Evolutionary conservation across 2,329 filamentous ascomycete genomes (phyloP).

Genomic region (Aspergillus oerlinghausenensis): DNA sequence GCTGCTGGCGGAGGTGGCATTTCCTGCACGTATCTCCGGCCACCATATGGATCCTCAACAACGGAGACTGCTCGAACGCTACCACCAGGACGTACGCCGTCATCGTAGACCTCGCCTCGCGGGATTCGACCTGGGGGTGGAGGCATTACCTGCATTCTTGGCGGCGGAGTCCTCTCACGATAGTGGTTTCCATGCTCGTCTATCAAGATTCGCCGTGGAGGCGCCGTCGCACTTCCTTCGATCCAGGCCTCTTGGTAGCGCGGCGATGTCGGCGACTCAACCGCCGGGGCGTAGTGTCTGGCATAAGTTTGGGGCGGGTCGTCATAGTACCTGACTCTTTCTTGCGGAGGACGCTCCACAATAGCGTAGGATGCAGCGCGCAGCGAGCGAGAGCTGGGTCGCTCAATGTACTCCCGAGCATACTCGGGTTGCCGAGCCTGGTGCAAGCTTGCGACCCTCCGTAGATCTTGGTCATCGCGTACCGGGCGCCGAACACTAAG

Average conservation of each 20-base stretch:
- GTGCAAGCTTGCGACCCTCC: conserved; percentile 45
- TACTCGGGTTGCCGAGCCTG: conserved; percentile 41
- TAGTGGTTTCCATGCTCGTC: conserved; percentile 83
- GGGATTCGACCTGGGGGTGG: conserved; percentile 29
- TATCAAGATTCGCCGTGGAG: conserved; percentile 66
- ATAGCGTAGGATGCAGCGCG: conserved; percentile 39
- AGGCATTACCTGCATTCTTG: conserved; percentile 30
- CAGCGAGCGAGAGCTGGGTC: conserved; percentile 32
- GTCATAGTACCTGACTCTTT: conserved; percentile 37
- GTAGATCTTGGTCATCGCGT: conserved; percentile 43
- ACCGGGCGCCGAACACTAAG: conserved; percentile 32
- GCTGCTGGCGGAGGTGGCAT: conserved; percentile 40
- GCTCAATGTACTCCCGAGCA: conserved; percentile 42
- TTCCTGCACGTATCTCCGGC: conserved; percentile 40
- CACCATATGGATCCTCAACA: conserved; percentile 38
- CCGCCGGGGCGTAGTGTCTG: conserved; percentile 31
- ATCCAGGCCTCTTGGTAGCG: conserved; percentile 39
- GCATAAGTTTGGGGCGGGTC: conserved; percentile 30
- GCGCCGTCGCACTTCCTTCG: conserved; percentile 45
- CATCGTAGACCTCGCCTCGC: conserved; percentile 32
- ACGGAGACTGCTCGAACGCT: conserved; percentile 40
- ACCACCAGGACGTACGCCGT: conserved; percentile 24
- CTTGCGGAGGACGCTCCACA: conserved; percentile 34
- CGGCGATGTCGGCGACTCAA: conserved; percentile 35
- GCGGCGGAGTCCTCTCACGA: conserved; percentile 50